Percentiles rank a stretch among this genome's conserved stretches.
phyloP scores from a whole-genome alignment of 164 flowering plant genomes.

The Tinospora cordifolia region DNA sequence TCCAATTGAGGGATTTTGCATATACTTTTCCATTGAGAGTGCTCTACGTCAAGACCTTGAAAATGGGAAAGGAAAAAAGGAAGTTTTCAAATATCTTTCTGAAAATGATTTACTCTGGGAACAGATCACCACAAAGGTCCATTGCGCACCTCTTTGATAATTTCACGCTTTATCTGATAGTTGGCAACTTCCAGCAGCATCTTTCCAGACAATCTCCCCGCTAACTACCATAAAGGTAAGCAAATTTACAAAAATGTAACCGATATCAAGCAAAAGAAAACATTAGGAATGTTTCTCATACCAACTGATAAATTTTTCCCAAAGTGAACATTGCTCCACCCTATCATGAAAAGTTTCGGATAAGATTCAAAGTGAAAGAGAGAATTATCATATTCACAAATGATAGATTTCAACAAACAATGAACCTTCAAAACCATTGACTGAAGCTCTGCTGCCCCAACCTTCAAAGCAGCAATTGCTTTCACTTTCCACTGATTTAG shows the following conservation, averaged over 20 bases:
- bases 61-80: no score
- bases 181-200: constrained; percentile 76
- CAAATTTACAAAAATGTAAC: constrained; percentile 3
- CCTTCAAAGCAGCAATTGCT: constrained; percentile 39
- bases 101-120: no score
- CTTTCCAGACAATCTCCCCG: constrained; percentile 62
- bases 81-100: neutral
- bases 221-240: constrained; percentile 40
- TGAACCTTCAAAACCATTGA: constrained; percentile 61
- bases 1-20: no score
- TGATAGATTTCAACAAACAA: constrained; percentile 3
- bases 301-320: constrained; percentile 59
- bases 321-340: constrained; percentile 68
- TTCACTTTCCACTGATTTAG: constrained; percentile 56
- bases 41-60: no score
- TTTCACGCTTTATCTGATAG: constrained; percentile 60
- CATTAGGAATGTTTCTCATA: constrained; percentile 26
- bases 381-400: constrained; percentile 1
- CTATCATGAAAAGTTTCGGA: constrained; percentile 24
- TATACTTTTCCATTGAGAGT: no score
- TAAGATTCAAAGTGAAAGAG: constrained; percentile 2
- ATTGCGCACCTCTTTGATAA: constrained; percentile 50
- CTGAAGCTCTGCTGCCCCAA: constrained; percentile 45
- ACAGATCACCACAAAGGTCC: neutral
- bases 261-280: constrained; percentile 4